Percentiles rank a stretch among this genome's conserved stretches.
Evolutionary conservation across 345 rosid species (phyloP).

Genomic region (Salix brachista): DNA sequence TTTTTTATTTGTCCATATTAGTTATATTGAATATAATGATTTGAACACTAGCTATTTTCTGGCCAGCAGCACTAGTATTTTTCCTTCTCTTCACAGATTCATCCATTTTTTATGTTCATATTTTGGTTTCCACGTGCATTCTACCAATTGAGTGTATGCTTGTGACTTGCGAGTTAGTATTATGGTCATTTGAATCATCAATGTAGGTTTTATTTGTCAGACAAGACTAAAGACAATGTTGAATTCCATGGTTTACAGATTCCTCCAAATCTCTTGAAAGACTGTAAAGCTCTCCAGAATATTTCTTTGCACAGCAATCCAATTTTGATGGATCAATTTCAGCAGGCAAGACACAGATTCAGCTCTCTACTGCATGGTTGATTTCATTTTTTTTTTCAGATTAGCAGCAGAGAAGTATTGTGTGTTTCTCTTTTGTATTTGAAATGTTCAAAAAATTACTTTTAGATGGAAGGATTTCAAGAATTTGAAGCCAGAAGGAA

Average conservation of each 20-base stretch:
- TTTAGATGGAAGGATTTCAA: conserved; percentile 83
- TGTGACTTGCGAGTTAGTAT: neutral
- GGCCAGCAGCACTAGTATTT: neutral
- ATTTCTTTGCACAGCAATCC: conserved; percentile 85
- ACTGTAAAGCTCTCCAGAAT: conserved; percentile 86
- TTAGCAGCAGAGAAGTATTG: neutral
- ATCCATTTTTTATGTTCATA: neutral
- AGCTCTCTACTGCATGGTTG: neutral
- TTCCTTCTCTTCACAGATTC: neutral
- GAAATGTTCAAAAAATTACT: neutral
- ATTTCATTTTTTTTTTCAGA: neutral
- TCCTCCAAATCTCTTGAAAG: conserved; percentile 63
- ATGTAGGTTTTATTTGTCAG: neutral
- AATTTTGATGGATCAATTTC: conserved; percentile 88
- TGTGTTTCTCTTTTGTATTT: neutral
- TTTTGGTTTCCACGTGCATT: neutral
- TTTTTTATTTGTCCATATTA: neutral
- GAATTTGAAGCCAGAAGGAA: conserved; percentile 91
- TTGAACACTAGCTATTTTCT: neutral
- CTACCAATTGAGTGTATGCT: neutral
- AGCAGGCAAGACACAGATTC: conserved; percentile 51
- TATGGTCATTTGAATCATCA: neutral
- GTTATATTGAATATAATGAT: neutral
- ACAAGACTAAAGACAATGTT: neutral
- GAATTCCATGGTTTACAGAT: conserved; percentile 42